Evolutionary conservation across 116 monocot species (phyloP), one percentile per base, ranked within the genome.

Genomic region (Iris pallida): DNA sequence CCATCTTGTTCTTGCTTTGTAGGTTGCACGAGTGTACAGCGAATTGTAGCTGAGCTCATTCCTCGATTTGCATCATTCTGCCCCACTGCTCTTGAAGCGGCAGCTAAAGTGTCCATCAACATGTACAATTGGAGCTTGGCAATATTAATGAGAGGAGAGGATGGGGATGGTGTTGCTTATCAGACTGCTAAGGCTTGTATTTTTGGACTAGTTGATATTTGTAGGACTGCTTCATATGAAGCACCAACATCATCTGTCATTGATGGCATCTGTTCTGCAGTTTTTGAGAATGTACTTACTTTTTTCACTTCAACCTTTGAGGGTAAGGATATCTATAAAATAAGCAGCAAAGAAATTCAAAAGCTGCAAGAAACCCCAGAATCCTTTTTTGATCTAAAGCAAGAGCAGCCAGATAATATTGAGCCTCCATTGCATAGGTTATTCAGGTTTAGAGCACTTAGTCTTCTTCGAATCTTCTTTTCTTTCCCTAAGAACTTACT

Each of bases 71-170:
- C 87, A 7, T 74, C 80, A 59, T 90, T 75, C 59, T 98, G 93
- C 30, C 98, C 98, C n/a, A 90, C 93, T 72, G 92, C 98, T 62
- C 80, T 98, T 57, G 98, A 98, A 72, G 90, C 90, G 17, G 90
- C 93, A 61, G 72, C 76, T 16, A 85, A 88, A 62, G 93, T 93
- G 45, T 79, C 86, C 46, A 88, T 93, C 60, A 86, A 88, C 71
- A 90, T 98, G 98, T 78, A 98, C 45, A 93, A 88, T 82, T 88
- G 87, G 87, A 92, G 80, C 79, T 74, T 92, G 67, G 68, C 75
- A 61, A 74, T 82, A 53, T 73, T 93, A 78, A 76, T 75, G 62
- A 88, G 76, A 74, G 90, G 88, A 71, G 93, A 98, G 43, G 93
- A 98, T 88, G 64, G 55, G 1, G 85, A 90, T 78, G 68, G 69